Conservation (phyloP, 345 rosid species). For the Geranium rotundifolium region DNA sequence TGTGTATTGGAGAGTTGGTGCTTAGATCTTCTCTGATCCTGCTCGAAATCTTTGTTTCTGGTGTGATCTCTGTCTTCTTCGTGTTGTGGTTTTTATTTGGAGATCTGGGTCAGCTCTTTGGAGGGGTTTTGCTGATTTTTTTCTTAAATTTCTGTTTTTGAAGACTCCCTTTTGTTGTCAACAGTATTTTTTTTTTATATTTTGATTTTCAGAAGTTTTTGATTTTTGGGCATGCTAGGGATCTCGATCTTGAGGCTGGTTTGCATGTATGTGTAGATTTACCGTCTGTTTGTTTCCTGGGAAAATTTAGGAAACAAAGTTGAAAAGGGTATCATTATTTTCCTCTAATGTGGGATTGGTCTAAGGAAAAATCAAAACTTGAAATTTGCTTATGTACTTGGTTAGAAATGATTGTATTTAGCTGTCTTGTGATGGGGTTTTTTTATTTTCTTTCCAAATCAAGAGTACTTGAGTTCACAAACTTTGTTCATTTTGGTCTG, state of each 20-base stretch:
- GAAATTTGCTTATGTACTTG: not conserved
- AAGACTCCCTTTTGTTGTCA: not conserved
- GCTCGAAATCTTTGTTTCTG: slow-evolving; percentile 1
- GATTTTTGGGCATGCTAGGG: not conserved
- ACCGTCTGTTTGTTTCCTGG: not conserved
- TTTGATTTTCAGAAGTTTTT: not conserved
- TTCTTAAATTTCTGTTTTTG: not conserved
- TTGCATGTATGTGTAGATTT: not conserved
- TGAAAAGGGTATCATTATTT: not conserved
- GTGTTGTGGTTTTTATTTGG: slow-evolving; percentile 5
- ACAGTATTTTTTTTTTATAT: not conserved
- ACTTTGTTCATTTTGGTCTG: too few relatives aligned
- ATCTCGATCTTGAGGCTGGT: slow-evolving; percentile 3
- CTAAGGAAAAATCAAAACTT: not conserved
- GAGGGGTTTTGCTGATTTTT: not conserved
- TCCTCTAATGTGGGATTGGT: not conserved
- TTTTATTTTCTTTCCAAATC: too few relatives aligned
- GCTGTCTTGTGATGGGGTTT: not conserved
- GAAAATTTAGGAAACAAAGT: not conserved
- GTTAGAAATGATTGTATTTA: too few relatives aligned
- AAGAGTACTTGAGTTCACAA: too few relatives aligned
- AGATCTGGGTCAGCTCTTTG: slow-evolving; percentile 9
- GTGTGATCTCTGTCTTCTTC: slow-evolving; percentile 3
- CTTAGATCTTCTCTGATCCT: slow-evolving; percentile 28
- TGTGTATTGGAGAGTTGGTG: slow-evolving; percentile 9